A percentile compares a stretch with the other conserved stretches of the same genome.
Evolutionary conservation across 2,329 filamentous ascomycete genomes (phyloP).

Genomic region (Didymella sp.): DNA sequence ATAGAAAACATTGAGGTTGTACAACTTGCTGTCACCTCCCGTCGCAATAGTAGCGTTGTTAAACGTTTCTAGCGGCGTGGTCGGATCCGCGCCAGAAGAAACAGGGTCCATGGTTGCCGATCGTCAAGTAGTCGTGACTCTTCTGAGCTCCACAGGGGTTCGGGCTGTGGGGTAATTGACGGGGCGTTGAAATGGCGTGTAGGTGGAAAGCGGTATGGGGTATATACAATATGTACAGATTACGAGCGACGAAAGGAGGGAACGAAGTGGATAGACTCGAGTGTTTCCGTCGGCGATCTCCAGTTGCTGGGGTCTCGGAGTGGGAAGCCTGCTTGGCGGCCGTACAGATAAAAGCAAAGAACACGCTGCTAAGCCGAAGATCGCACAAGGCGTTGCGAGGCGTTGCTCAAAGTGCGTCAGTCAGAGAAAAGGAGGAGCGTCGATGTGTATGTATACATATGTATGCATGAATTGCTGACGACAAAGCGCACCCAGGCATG

Average conservation of each 20-base stretch:
- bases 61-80: slow-evolving; percentile 44
- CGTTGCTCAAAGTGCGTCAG: neutral
- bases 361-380: slow-evolving; percentile 6
- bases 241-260: slow-evolving; percentile 24
- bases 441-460: neutral
- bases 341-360: slow-evolving; percentile 27
- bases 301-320: slow-evolving; percentile 33
- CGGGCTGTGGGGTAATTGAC: neutral
- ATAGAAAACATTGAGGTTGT: slow-evolving; percentile 86
- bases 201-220: neutral
- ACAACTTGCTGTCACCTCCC: slow-evolving; percentile 69
- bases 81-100: slow-evolving; percentile 37
- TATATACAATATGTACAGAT: slow-evolving; percentile 13
- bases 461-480: slow-evolving; percentile 4
- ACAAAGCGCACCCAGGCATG: slow-evolving; percentile 1
- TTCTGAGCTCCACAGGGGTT: neutral
- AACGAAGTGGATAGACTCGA: slow-evolving; percentile 29
- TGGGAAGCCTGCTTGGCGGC: slow-evolving; percentile 32
- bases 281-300: slow-evolving; percentile 27
- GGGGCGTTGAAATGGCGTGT: neutral
- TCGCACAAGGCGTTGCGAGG: slow-evolving; percentile 3
- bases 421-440: neutral
- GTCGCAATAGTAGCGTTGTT: slow-evolving; percentile 67
- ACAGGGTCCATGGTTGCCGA: slow-evolving; percentile 40
- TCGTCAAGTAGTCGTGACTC: slow-evolving; percentile 5